Evolutionary conservation across 2,329 filamentous ascomycete species (phyloP).

Genomic region (Teratosphaeria gauchensis): DNA sequence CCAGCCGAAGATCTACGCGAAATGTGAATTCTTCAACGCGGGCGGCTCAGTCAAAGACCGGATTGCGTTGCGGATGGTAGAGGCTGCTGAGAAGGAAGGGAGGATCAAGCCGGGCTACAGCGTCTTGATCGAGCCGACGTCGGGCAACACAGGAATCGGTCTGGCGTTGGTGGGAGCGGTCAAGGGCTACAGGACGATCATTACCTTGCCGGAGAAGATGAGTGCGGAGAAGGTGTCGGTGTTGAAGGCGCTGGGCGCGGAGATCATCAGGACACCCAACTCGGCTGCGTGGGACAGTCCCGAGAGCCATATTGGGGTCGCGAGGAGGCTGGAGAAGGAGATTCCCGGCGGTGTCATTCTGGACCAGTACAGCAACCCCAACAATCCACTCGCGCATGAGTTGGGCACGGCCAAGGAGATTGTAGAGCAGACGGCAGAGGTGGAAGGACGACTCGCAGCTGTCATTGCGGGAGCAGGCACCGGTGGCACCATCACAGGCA

Average conservation of each 20-base stretch:
- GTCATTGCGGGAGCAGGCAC: constrained; percentile 90
- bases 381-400: constrained; percentile 93
- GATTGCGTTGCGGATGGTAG: constrained; percentile 96
- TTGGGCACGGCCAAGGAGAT: constrained; percentile 92
- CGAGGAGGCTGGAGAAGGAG: constrained; percentile 81
- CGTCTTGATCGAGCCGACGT: constrained; percentile 85
- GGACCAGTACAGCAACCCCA: constrained; percentile 84
- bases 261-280: constrained; percentile 94
- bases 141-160: constrained; percentile 95
- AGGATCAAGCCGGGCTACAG: constrained; percentile 96
- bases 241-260: constrained; percentile 83
- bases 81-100: constrained; percentile 82
- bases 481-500: constrained; percentile 86
- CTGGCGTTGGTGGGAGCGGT: constrained; percentile 88
- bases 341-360: constrained; percentile 94
- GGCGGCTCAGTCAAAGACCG: constrained; percentile 82
- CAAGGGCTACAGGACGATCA: constrained; percentile 97
- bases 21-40: constrained; percentile 42
- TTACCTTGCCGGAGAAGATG: constrained; percentile 99
- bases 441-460: constrained; percentile 62
- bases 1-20: constrained; percentile 48
- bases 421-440: constrained; percentile 67
- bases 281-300: constrained; percentile 90
- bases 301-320: constrained; percentile 95
- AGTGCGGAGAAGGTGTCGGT: constrained; percentile 96